Base-by-base conservation (phyloP, 2,329 filamentous ascomycete genomes). In the Aureobasidium melanogenum region DNA sequence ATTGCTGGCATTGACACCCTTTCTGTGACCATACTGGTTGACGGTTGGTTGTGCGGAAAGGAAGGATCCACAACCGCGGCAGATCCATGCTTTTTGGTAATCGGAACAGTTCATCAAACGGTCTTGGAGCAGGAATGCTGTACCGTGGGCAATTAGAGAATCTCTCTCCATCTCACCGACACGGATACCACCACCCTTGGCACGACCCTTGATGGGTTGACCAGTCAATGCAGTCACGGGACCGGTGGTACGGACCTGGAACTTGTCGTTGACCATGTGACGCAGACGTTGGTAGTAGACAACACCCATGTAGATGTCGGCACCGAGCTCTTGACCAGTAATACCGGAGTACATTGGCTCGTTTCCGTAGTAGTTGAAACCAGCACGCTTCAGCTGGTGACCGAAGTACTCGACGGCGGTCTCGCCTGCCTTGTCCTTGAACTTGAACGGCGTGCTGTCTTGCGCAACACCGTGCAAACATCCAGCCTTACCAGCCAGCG, bases 181-280 rank as follows among this genome's bases (percentile, higher is more conserved):
- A 81, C 94, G 91, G 72, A 99, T 97, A 86, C 94, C 94, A 78
- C 94, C 94, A 71, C 93, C 94, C 76, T 93, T 90, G 73, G 95
- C 94, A 73, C 94, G 83, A 66, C 94, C 94, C 80, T 97, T 97
- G 80, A 99, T 94, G 43, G 94, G 94, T 73, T 99, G 94, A 34
- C 93, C 92, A 0, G 93, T 97, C 17, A 94, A 85, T 26, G 88
- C 84, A 60, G 94, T 94, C 46, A 97, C 88, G 0, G 92, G 92
- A 60, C 94, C 94, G 0, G 94, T 97, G 2, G 94, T 97, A 75
- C 94, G 87, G 61, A 97, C 94, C 75, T 99, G 94, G 81, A 89
- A 99, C 77, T 99, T 99, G 77, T 99, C 94, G 83, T 97, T 97
- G 61, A 99, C 94, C 94, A 99, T 99, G 86, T 99, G 94, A 73